phyloP scores from a whole-genome alignment of 179 eudicot species.

The Drosera spatulata region DNA sequence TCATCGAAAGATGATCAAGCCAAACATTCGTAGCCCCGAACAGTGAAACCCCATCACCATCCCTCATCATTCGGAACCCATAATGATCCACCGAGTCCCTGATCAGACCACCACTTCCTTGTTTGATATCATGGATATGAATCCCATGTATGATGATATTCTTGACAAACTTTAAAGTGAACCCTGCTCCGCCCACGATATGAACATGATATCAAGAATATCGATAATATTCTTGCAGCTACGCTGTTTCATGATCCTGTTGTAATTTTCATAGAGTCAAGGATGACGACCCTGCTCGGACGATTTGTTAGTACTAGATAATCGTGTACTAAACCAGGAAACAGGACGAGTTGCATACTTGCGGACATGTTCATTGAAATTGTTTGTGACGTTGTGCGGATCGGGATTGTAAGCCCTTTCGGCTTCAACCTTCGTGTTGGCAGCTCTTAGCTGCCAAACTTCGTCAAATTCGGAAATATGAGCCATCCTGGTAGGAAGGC shows the following conservation, averaged over 20 bases:
- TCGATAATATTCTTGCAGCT: no score
- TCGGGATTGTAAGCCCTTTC: slow-evolving; percentile 25
- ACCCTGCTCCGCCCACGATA: slow-evolving; percentile 30
- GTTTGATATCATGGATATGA: slow-evolving; percentile 18
- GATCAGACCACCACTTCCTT: slow-evolving; percentile 28
- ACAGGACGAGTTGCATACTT: slow-evolving; percentile 21
- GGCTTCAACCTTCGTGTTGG: slow-evolving; percentile 12
- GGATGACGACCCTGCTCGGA: no score
- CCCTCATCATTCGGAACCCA: slow-evolving; percentile 33
- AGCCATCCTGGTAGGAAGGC: no score
- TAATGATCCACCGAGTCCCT: slow-evolving; percentile 25
- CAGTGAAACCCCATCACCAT: slow-evolving; percentile 42
- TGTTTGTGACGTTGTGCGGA: slow-evolving; percentile 36
- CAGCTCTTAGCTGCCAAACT: slow-evolving; percentile 15
- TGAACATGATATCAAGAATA: slow-evolving; percentile 15
- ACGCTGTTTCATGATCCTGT: no score
- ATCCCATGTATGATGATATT: slow-evolving; percentile 35
- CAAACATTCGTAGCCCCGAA: slow-evolving; percentile 34
- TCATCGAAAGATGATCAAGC: slow-evolving; percentile 40
- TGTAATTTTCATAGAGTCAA: no score
- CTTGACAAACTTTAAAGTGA: slow-evolving; percentile 28
- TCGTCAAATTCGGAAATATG: slow-evolving; percentile 6
- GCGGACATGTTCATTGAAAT: slow-evolving; percentile 27
- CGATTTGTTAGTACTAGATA: no score
- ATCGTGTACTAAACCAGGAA: no score